Evolutionary conservation across 345 rosid genomes (phyloP).

Genomic region (Linum usitatissimum): DNA sequence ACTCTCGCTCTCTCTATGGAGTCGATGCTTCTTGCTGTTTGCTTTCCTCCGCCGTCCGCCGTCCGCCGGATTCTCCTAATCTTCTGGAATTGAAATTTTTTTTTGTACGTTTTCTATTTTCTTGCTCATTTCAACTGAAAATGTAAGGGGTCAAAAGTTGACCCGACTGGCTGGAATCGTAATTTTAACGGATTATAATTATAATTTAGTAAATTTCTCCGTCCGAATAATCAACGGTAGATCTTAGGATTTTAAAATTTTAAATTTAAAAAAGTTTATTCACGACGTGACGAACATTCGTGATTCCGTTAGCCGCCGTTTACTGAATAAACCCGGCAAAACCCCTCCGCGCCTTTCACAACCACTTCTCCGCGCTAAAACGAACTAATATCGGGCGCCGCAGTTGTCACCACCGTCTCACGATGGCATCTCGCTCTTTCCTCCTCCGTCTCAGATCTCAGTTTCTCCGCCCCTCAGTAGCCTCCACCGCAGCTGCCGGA

Average conservation of each 20-base stretch:
- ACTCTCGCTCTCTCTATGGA: not conserved
- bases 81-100: not conserved
- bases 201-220: too few relatives aligned
- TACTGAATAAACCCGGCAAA: not conserved
- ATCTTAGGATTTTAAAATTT: too few relatives aligned
- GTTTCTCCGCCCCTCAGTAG: constrained; percentile 14
- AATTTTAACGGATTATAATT: too few relatives aligned
- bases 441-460: constrained; percentile 47
- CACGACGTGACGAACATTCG: not conserved
- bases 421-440: constrained; percentile 48
- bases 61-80: not conserved
- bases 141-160: too few relatives aligned
- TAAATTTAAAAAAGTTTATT: too few relatives aligned
- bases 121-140: too few relatives aligned
- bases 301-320: not conserved
- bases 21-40: not conserved
- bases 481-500: constrained; percentile 14
- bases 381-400: not conserved
- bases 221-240: too few relatives aligned
- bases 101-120: not conserved
- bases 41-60: not conserved
- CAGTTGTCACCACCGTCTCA: not conserved
- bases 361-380: not conserved
- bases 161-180: too few relatives aligned
- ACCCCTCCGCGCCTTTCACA: not conserved